Evolutionary conservation across 208 protist genomes (phyloP), one percentile per base, ranked within the genome.

Genomic region (Leptomonas pyrrhocoris): DNA sequence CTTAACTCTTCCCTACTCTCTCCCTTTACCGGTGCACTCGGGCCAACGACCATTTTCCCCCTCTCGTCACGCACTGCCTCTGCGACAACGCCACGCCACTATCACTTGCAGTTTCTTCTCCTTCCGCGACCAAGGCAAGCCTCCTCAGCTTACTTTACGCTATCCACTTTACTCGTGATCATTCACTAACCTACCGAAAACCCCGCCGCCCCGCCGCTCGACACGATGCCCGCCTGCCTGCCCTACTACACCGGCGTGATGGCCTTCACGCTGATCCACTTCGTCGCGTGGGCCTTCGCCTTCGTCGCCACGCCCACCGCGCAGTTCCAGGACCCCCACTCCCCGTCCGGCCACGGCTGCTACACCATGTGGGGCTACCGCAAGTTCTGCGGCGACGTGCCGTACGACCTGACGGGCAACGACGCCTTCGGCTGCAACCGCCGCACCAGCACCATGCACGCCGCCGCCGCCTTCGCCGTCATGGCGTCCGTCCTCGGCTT

Each of bases 291-390:
- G 48, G 67, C 79, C 27, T 80, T 77, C 56, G 69, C 79, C 51
- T 45, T 77, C 43, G 66, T 84, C 43, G 83, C 69, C 30, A 84
- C 78, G 54, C 67, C 74, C 23, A 79, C 67, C 31, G 70, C 70
- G 40, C 73, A 77, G 73, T 77, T 77, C 57, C 57, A 56, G 36
- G 36, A 50, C 56, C 63, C 38, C 45, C 11, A 27, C 7, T 42
- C 54, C 34, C 30, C 56, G 21, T 53, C 66, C 25, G 30, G 28
- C 51, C 25, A 46, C 64, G 55, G 49, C 40, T 89, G 83, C 73
- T 70, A 74, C 66, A 89, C 80, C 18, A 53, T 84, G 57, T 89
- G 79, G 79, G 83, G 80, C 48, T 64, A 69, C 28, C 82, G 78
- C 50, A 38, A 28, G 15, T 61, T 79, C 34, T 89, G 83, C 59